Percentiles rank a stretch among this genome's conserved stretches.
Conservation (phyloP, 2,329 filamentous ascomycete species). For the Colletotrichum viniferum region DNA sequence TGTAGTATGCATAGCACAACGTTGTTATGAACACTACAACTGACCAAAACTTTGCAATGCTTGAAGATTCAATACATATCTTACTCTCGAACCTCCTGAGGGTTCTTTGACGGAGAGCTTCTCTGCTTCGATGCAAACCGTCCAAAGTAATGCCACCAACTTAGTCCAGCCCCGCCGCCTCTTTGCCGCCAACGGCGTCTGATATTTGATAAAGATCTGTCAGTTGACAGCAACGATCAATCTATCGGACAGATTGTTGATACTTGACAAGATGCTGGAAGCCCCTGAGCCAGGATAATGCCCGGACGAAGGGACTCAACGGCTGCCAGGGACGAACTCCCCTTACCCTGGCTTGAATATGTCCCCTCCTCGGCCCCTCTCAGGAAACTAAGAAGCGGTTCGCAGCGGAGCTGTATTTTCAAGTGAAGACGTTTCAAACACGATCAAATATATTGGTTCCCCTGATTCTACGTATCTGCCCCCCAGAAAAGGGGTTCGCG, state of each 20-base stretch:
- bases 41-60: rapidly evolving
- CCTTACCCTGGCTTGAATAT: not conserved
- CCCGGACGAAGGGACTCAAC: not conserved
- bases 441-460: not conserved
- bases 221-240: not conserved
- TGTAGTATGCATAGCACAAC: not conserved
- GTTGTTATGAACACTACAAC: not conserved
- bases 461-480: not conserved
- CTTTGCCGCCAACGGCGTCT: not conserved
- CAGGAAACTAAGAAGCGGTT: not conserved
- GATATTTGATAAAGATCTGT: not conserved
- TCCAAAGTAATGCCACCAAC: rapidly evolving
- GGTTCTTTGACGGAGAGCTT: not conserved
- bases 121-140: not conserved
- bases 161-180: rapidly evolving
- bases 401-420: not conserved
- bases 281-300: not conserved
- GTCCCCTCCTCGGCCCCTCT: not conserved
- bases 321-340: not conserved
- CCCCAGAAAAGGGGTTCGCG: not conserved
- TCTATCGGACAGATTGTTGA: not conserved
- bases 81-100: rapidly evolving
- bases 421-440: not conserved
- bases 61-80: not conserved
- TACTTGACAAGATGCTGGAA: not conserved